A percentile compares a stretch with the other conserved stretches of the same genome.
Conservation (phyloP, 2,329 filamentous ascomycete genomes). For the Monosporascus sp. region DNA sequence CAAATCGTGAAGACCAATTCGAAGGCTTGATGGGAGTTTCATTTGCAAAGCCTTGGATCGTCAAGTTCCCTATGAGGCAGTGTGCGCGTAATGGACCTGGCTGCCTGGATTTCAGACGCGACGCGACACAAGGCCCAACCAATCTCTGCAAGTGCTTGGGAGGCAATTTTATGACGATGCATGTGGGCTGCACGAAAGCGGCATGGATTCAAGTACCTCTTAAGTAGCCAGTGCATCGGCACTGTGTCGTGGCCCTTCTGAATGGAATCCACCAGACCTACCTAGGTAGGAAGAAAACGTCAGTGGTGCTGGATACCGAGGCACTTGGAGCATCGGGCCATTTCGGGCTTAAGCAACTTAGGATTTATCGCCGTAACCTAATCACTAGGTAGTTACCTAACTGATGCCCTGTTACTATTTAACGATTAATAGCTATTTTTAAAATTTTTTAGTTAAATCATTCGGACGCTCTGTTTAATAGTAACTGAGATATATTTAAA, state of each 20-base stretch:
- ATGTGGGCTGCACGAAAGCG: slow-evolving; percentile 21
- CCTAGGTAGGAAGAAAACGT: no score
- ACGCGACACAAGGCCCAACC: slow-evolving; percentile 1
- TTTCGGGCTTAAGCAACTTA: no score
- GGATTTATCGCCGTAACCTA: no score
- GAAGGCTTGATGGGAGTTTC: neutral
- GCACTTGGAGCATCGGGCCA: no score
- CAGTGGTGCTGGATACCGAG: no score
- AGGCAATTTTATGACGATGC: neutral
- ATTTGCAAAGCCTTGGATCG: neutral
- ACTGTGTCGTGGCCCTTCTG: slow-evolving; percentile 12
- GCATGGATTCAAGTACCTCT: slow-evolving; percentile 17
- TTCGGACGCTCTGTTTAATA: no score
- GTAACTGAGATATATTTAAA: no score
- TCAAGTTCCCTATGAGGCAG: neutral
- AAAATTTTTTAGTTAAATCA: no score
- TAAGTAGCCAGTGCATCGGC: slow-evolving; percentile 17
- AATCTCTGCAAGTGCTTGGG: neutral
- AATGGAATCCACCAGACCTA: neutral
- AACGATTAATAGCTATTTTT: no score
- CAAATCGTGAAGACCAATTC: neutral
- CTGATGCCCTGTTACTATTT: no score
- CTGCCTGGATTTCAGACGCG: slow-evolving; percentile 5
- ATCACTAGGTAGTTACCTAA: no score
- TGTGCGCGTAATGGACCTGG: neutral